Evolutionary conservation across 768 basidiomycete species (phyloP).

Genomic region (Polyporus arcularius): DNA sequence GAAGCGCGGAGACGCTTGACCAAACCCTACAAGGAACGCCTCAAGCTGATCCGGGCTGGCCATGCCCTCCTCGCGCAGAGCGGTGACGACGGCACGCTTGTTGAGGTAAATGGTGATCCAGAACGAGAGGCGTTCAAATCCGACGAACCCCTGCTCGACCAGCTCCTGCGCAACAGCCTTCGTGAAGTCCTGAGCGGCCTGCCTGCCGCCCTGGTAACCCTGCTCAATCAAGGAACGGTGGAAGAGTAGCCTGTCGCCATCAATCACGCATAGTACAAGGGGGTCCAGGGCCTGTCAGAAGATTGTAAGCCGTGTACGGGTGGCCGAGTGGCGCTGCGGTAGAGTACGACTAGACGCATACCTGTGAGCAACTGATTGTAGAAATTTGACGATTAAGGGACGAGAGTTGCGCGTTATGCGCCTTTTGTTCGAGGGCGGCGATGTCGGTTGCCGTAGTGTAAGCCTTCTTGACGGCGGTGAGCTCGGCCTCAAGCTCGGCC

Average conservation of each 20-base stretch:
- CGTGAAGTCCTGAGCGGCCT: slow-evolving; percentile 63
- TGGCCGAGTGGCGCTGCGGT: background rate
- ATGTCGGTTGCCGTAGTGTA: slow-evolving; percentile 63
- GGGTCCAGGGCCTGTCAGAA: slow-evolving; percentile 56
- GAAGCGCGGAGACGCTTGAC: slow-evolving; percentile 73
- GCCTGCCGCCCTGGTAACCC: slow-evolving; percentile 65
- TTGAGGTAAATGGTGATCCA: slow-evolving; percentile 77
- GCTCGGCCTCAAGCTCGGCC: slow-evolving; percentile 67
- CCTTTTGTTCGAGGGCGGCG: slow-evolving; percentile 61
- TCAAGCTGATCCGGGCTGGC: slow-evolving; percentile 70
- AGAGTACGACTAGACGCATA: slow-evolving; percentile 6
- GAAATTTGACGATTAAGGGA: slow-evolving; percentile 67
- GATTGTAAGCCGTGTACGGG: background rate
- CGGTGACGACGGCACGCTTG: slow-evolving; percentile 53
- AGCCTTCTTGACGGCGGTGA: slow-evolving; percentile 71
- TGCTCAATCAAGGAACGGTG: slow-evolving; percentile 55
- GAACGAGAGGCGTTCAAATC: slow-evolving; percentile 67
- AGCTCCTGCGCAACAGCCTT: slow-evolving; percentile 70
- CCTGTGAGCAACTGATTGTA: slow-evolving; percentile 54
- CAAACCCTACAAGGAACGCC: slow-evolving; percentile 63
- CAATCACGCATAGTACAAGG: slow-evolving; percentile 73
- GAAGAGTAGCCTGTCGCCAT: slow-evolving; percentile 74
- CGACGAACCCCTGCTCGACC: slow-evolving; percentile 58
- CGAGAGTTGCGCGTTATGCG: slow-evolving; percentile 68
- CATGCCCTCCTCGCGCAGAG: slow-evolving; percentile 50